Conservation (phyloP, 768 basidiomycete genomes). For the Rickenella mellea region DNA sequence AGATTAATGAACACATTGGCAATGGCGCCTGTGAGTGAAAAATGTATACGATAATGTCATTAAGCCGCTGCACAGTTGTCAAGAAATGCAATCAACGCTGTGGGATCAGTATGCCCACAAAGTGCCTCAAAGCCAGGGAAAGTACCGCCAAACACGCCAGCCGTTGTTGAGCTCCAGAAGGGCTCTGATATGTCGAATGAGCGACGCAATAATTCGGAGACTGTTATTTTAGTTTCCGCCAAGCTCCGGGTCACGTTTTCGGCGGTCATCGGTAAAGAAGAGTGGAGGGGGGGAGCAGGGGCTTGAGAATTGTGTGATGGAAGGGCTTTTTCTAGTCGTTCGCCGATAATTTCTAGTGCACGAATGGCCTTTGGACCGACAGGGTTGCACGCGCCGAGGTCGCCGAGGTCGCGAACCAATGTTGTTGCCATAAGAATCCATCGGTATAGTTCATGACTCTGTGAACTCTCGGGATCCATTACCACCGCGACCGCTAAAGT, state of each 20-base stretch:
- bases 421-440: slow-evolving; percentile 13
- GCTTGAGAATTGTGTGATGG: no score
- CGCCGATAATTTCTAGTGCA: slow-evolving; percentile 10
- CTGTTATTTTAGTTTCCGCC: no score
- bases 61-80: slow-evolving; percentile 13
- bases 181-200: no score
- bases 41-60: no score
- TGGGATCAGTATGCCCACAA: slow-evolving; percentile 7
- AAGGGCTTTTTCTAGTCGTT: no score
- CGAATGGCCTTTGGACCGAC: slow-evolving; percentile 11
- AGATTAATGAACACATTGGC: no score
- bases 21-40: no score
- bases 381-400: slow-evolving; percentile 7
- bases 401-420: slow-evolving; percentile 7
- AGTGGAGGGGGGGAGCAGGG: no score
- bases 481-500: slow-evolving; percentile 14
- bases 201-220: no score
- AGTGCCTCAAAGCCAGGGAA: slow-evolving; percentile 16
- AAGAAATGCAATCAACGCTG: slow-evolving; percentile 13
- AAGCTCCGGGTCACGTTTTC: no score
- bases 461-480: slow-evolving; percentile 12
- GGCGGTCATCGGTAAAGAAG: no score
- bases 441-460: slow-evolving; percentile 15
- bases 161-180: slow-evolving; percentile 7
- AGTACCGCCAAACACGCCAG: slow-evolving; percentile 12